A percentile compares a stretch with the other conserved stretches of the same genome.
Conservation (phyloP, 345 rosid genomes). For the Turnera subulata region DNA sequence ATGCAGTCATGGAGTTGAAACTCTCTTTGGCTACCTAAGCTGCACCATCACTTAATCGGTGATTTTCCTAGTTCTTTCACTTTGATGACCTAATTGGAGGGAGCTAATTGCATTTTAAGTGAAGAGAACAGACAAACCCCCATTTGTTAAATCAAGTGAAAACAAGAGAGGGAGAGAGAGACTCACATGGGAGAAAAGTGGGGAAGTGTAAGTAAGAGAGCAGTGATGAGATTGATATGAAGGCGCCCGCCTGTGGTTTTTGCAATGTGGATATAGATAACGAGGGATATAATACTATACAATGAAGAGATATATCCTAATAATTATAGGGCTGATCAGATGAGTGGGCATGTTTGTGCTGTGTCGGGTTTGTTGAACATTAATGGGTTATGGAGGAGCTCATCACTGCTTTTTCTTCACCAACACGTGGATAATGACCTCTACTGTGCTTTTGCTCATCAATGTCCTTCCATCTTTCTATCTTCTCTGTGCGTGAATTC, state of each 20-base stretch:
- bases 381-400: slow-evolving; percentile 18
- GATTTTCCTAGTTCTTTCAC: slow-evolving; percentile 20
- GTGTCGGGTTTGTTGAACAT: slow-evolving; percentile 36
- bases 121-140: not conserved
- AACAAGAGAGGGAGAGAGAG: slow-evolving; percentile 10
- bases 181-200: slow-evolving; percentile 32
- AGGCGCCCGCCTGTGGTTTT: slow-evolving; percentile 14
- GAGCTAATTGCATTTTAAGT: not conserved
- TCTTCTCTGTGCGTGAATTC: not conserved
- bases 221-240: not conserved
- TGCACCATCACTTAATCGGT: slow-evolving; percentile 1
- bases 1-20: not conserved
- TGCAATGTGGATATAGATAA: slow-evolving; percentile 5
- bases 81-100: too few species aligned
- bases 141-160: slow-evolving; percentile 5
- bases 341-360: slow-evolving; percentile 37
- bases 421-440: slow-evolving; percentile 24
- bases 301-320: slow-evolving; percentile 27
- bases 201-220: slow-evolving; percentile 11
- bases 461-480: not conserved
- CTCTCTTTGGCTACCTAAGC: not conserved
- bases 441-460: slow-evolving; percentile 1
- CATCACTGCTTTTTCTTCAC: slow-evolving; percentile 11
- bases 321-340: slow-evolving; percentile 28
- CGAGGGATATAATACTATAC: not conserved